Conservation (phyloP, 805 yeast genomes). For the Pichia occidentalis region DNA sequence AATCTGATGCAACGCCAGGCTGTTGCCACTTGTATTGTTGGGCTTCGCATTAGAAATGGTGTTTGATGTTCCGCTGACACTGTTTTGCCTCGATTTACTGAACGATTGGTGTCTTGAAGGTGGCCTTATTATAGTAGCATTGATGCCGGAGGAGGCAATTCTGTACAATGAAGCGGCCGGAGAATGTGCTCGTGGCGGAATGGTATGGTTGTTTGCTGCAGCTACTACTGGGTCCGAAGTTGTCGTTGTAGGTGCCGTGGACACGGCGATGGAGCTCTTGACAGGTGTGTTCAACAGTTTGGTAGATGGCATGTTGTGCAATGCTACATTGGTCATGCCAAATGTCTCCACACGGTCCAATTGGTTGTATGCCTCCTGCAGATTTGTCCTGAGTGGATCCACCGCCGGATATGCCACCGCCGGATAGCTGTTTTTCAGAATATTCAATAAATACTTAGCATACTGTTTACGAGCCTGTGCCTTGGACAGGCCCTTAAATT, state of each 20-base stretch:
- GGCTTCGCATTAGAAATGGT: neutral
- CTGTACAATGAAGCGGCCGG: slow-evolving; percentile 31
- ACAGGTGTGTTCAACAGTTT: too few relatives aligned
- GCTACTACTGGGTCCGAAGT: neutral
- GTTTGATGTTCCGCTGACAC: slow-evolving; percentile 8
- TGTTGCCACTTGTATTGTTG: neutral
- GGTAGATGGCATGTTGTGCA: too few relatives aligned
- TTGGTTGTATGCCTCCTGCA: slow-evolving; percentile 72
- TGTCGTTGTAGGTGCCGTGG: neutral
- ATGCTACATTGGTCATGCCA: too few relatives aligned
- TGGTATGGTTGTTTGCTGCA: neutral
- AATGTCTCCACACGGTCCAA: slow-evolving; percentile 5
- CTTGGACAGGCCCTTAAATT: slow-evolving; percentile 58
- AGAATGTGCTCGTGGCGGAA: slow-evolving; percentile 23
- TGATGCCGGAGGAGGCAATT: slow-evolving; percentile 27
- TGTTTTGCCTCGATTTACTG: slow-evolving; percentile 14
- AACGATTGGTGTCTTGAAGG: slow-evolving; percentile 25
- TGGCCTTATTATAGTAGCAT: slow-evolving; percentile 24
- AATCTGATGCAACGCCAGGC: neutral
- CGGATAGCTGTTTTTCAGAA: slow-evolving; percentile 62
- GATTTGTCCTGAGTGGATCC: slow-evolving; percentile 42
- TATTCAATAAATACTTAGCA: slow-evolving; percentile 59
- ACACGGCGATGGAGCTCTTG: too few relatives aligned
- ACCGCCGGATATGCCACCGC: slow-evolving; percentile 53
- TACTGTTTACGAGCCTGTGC: slow-evolving; percentile 72